These are phyloP conservation scores for Saccharomycopsis hybrid DNA, from an alignment of 1,139 yeast species.

Conservation along the genomic window DNA sequence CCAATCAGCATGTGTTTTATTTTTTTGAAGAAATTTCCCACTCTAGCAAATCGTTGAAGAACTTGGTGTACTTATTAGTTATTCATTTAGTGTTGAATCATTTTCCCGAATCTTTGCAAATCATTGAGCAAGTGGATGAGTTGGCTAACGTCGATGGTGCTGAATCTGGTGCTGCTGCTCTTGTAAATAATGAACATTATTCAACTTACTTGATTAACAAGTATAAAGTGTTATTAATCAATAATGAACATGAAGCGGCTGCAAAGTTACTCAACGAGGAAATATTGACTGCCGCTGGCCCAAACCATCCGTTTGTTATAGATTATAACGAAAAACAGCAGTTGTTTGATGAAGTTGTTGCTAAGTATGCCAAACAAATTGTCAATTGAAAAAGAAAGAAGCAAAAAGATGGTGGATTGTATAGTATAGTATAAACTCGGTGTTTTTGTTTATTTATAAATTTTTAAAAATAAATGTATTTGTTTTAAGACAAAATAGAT, in stretches of 20 bases:
- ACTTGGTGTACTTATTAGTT: constrained; percentile 40
- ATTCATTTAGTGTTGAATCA: constrained; percentile 42
- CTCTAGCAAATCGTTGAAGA: constrained; percentile 43
- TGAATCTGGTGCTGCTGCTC: too few relatives aligned
- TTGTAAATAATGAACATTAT: not conserved
- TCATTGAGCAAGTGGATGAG: constrained; percentile 38
- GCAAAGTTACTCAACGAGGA: constrained; percentile 33
- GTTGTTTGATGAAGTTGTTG: constrained; percentile 51
- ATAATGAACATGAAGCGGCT: constrained; percentile 23
- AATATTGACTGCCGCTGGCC: constrained; percentile 29
- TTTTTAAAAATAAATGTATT: too few relatives aligned
- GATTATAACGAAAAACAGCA: constrained; percentile 48
- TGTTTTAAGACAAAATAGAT: too few relatives aligned
- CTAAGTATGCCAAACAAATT: not conserved
- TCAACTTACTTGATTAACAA: constrained; percentile 16
- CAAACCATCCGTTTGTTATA: constrained; percentile 44
- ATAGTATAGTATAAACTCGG: too few relatives aligned
- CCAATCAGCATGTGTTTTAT: constrained; percentile 56
- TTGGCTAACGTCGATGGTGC: constrained; percentile 24
- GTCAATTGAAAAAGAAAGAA: too few relatives aligned
- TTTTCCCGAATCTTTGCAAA: constrained; percentile 40
- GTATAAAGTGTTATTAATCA: constrained; percentile 12
- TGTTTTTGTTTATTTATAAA: too few relatives aligned
- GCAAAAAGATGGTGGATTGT: too few relatives aligned
- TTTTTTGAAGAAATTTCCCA: constrained; percentile 68